A percentile compares a stretch with the other conserved stretches of the same genome.
Evolutionary conservation across 768 basidiomycete species (phyloP).

Genomic region (Suillus americanus): DNA sequence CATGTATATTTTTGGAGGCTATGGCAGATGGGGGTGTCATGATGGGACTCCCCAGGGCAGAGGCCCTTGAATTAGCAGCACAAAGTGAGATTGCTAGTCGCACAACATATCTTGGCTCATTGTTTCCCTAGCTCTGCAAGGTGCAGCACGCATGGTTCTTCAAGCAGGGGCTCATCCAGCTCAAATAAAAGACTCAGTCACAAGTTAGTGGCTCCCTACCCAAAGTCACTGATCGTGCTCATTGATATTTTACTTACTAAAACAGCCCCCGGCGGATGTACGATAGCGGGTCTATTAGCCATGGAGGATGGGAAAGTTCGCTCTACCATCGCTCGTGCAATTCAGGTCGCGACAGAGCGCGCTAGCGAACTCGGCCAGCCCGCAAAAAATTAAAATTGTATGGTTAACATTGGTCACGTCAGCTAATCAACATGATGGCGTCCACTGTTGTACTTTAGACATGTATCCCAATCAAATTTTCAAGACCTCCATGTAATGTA

Average conservation of each 20-base stretch:
- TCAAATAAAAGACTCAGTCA: slow-evolving; percentile 95
- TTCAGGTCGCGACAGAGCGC: slow-evolving; percentile 90
- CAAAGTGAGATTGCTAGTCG: slow-evolving; percentile 65
- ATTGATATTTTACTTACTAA: slow-evolving; percentile 6
- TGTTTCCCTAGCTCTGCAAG: slow-evolving; percentile 74
- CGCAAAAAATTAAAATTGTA: slow-evolving; percentile 40
- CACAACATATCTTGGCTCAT: not conserved
- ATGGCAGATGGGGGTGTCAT: slow-evolving; percentile 99
- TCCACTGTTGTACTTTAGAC: not conserved
- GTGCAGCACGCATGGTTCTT: slow-evolving; percentile 93
- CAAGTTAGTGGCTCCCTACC: slow-evolving; percentile 58
- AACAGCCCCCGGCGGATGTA: slow-evolving; percentile 94
- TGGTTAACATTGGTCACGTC: not conserved
- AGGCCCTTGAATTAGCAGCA: slow-evolving; percentile 92
- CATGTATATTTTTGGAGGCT: slow-evolving; percentile 93
- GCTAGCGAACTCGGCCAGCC: slow-evolving; percentile 84
- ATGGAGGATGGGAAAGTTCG: slow-evolving; percentile 93
- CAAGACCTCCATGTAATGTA: slow-evolving; percentile 25
- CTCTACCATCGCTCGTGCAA: slow-evolving; percentile 92
- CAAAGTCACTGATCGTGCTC: not conserved
- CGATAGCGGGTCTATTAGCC: slow-evolving; percentile 93
- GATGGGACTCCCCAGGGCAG: slow-evolving; percentile 96
- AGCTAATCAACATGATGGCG: not conserved
- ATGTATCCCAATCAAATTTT: slow-evolving; percentile 37
- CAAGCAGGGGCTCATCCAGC: slow-evolving; percentile 91